These are phyloP conservation scores for Leccinum griseonigrum DNA, from an alignment of 1,284 basidiomycete species.

Conservation along the genomic window DNA sequence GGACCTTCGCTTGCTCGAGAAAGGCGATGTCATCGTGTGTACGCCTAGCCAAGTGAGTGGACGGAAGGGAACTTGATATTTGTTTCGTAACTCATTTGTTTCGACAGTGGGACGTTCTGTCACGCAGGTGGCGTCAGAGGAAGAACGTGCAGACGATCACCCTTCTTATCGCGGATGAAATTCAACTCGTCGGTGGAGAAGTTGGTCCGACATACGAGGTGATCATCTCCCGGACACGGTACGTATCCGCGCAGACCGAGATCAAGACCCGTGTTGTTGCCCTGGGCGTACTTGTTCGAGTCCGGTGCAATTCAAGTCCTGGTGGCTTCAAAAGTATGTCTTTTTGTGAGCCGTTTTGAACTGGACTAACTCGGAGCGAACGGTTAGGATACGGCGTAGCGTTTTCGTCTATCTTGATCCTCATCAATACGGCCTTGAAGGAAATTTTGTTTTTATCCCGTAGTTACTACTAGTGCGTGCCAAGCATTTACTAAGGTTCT, in stretches of 20 bases:
- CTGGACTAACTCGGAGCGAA: too few species aligned
- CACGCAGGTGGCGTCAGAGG: constrained; percentile 92
- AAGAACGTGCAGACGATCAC: constrained; percentile 96
- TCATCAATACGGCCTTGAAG: too few species aligned
- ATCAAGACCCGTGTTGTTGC: constrained; percentile 91
- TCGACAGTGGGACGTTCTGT: constrained; percentile 92
- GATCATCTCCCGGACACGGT: constrained; percentile 90
- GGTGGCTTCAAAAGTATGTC: constrained; percentile 81
- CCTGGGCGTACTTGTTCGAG: constrained; percentile 66
- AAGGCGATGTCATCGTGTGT: constrained; percentile 49
- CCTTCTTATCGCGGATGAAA: constrained; percentile 92
- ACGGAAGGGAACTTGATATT: background rate
- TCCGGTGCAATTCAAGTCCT: constrained; percentile 80
- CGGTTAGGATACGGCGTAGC: constrained; percentile 77
- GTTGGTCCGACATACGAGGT: constrained; percentile 96
- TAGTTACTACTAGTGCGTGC: too few species aligned
- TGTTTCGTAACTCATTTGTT: constrained; percentile 13
- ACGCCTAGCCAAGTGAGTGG: constrained; percentile 77
- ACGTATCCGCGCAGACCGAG: constrained; percentile 90
- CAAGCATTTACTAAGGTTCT: too few species aligned
- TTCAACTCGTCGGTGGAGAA: constrained; percentile 91
- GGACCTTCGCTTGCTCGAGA: constrained; percentile 31
- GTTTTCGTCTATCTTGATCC: too few species aligned
- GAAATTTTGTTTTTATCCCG: too few species aligned
- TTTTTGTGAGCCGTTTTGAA: too few species aligned